phyloP scores from a whole-genome alignment of 345 rosid genomes.

The Xanthoceras sorbifolium region DNA sequence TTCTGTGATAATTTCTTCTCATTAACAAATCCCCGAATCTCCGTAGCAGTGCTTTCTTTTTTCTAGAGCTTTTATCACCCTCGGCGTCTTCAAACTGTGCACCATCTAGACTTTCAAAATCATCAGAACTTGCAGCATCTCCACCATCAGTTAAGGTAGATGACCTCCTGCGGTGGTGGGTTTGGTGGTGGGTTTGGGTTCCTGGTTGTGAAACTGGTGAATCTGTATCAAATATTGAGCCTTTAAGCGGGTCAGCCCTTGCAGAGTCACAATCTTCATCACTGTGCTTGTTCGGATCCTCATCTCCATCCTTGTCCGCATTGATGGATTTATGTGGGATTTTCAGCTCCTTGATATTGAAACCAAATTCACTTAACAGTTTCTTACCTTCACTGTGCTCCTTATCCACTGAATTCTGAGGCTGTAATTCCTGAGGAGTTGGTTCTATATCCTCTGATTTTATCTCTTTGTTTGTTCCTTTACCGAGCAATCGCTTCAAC shows the following conservation, averaged over 20 bases:
- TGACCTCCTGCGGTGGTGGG: conserved; percentile 47
- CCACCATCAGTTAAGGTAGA: conserved; percentile 45
- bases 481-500: conserved; percentile 52
- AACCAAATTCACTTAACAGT: conserved; percentile 47
- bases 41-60: conserved; percentile 68
- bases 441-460: conserved; percentile 25
- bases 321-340: conserved; percentile 45
- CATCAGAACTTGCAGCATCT: conserved; percentile 44
- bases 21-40: conserved; percentile 72
- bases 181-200: conserved; percentile 32
- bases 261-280: conserved; percentile 26
- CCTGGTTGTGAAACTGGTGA: conserved; percentile 56
- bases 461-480: conserved; percentile 30
- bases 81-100: conserved; percentile 54
- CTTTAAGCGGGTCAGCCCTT: conserved; percentile 50
- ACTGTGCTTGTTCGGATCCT: conserved; percentile 23
- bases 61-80: conserved; percentile 50
- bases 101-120: conserved; percentile 46
- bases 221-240: conserved; percentile 73
- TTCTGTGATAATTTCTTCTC: conserved; percentile 49
- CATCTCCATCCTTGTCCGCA: conserved; percentile 32
- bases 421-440: conserved; percentile 24
- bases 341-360: conserved; percentile 56
- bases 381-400: conserved; percentile 28
- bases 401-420: conserved; percentile 30